Evolutionary conservation across 2,329 filamentous ascomycete genomes (phyloP).

Genomic region (Penicillium sp.): DNA sequence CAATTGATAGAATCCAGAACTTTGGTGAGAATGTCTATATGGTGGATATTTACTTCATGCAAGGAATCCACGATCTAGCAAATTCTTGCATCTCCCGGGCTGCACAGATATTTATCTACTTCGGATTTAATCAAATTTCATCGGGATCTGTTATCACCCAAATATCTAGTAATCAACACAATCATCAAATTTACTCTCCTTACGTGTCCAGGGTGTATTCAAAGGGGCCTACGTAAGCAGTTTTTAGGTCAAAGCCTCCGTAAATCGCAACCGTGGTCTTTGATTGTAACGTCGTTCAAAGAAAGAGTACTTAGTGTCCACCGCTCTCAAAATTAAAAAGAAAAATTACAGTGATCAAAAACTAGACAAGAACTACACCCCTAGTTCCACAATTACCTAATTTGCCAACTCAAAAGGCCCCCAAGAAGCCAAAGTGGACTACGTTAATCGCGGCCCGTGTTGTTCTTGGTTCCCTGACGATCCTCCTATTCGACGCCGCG

Average conservation of each 20-base stretch:
- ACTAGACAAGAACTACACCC: background rate
- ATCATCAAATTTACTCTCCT: background rate
- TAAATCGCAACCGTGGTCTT: background rate
- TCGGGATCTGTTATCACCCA: background rate
- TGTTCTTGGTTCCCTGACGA: slow-evolving; percentile 4
- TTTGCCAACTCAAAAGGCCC: background rate
- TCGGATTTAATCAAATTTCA: background rate
- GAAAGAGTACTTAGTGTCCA: background rate
- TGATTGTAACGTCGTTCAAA: background rate
- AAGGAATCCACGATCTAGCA: background rate
- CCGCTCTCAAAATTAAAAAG: background rate
- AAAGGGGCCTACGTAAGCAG: background rate
- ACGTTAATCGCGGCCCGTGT: slow-evolving; percentile 2
- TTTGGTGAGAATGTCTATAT: background rate
- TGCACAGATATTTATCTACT: background rate
- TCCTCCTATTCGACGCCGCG: slow-evolving; percentile 9
- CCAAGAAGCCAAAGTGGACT: background rate
- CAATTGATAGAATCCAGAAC: too few species aligned
- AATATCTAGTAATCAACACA: too few species aligned
- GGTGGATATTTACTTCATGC: background rate
- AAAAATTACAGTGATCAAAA: background rate
- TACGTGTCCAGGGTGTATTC: background rate
- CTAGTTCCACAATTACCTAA: background rate
- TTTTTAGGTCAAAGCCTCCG: background rate
- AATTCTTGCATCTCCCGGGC: background rate